Conservation (phyloP, 306 rosid species). For the Urtica urens region DNA sequence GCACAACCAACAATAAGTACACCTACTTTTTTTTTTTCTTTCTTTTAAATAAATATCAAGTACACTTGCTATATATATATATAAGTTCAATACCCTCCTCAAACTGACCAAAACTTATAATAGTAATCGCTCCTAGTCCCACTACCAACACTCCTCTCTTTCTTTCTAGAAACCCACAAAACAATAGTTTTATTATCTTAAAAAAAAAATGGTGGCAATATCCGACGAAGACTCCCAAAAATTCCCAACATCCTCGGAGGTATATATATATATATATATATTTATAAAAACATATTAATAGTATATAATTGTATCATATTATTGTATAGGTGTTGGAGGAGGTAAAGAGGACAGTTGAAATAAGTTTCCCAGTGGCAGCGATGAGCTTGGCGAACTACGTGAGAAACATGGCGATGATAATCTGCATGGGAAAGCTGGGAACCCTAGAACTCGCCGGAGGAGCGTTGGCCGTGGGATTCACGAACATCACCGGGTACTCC, state of each 20-base stretch:
- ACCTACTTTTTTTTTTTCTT: too few species aligned
- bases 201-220: too few species aligned
- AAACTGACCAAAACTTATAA: too few species aligned
- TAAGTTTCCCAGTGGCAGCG: conserved; percentile 66
- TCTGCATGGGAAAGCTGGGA: conserved; percentile 74
- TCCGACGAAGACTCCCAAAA: too few species aligned
- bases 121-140: too few species aligned
- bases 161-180: too few species aligned
- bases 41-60: too few species aligned
- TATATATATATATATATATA: not conserved
- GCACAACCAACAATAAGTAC: too few species aligned
- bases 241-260: not conserved
- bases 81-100: too few species aligned
- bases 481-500: conserved; percentile 68
- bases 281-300: not conserved
- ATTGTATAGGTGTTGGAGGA: conserved; percentile 53
- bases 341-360: conserved; percentile 45
- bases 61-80: too few species aligned
- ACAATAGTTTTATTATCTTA: too few species aligned
- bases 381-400: conserved; percentile 59
- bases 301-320: not conserved
- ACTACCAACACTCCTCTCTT: too few species aligned
- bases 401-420: conserved; percentile 52
- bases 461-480: conserved; percentile 70
- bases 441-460: conserved; percentile 65